A percentile compares a stretch with the other conserved stretches of the same genome.
Conservation (phyloP, 108 stramenopile species). For the Fragilaria crotonensis region DNA sequence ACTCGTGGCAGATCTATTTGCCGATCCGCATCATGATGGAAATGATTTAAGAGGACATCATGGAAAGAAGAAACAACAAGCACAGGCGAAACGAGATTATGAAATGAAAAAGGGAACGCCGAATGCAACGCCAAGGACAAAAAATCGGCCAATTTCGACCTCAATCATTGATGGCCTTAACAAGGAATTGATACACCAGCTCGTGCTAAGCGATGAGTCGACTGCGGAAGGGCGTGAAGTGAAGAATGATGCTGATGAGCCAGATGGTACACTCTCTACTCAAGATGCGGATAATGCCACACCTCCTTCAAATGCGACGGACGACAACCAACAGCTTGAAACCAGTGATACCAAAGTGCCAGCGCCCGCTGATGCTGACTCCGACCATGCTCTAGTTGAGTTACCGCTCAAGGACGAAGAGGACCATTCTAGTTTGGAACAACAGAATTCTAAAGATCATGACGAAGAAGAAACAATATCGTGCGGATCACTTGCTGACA, state of each 20-base stretch:
- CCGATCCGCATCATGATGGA: conserved; percentile 34
- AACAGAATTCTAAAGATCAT: not conserved
- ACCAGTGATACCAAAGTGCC: not conserved
- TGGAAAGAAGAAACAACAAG: not conserved
- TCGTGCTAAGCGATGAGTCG: not conserved
- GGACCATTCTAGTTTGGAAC: not conserved
- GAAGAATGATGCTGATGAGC: not conserved
- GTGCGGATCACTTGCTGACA: not conserved
- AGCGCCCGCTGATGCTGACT: not conserved
- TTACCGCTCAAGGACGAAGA: not conserved
- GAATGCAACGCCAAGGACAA: not conserved
- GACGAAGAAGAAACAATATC: conserved; percentile 1
- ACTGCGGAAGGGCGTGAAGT: not conserved
- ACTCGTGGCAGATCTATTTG: conserved; percentile 53
- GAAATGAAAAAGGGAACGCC: not conserved
- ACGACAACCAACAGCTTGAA: not conserved
- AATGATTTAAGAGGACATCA: conserved; percentile 16
- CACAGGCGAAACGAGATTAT: conserved; percentile 1
- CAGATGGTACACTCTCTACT: not conserved
- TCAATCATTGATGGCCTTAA: not conserved
- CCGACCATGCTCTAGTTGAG: not conserved
- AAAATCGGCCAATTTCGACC: not conserved
- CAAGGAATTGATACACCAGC: not conserved
- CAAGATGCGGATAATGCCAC: not conserved
- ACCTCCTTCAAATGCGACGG: not conserved